These are phyloP conservation scores for Scytalidium lignicola DNA, from an alignment of 2,329 filamentous ascomycete genomes.

Conservation along the genomic window DNA sequence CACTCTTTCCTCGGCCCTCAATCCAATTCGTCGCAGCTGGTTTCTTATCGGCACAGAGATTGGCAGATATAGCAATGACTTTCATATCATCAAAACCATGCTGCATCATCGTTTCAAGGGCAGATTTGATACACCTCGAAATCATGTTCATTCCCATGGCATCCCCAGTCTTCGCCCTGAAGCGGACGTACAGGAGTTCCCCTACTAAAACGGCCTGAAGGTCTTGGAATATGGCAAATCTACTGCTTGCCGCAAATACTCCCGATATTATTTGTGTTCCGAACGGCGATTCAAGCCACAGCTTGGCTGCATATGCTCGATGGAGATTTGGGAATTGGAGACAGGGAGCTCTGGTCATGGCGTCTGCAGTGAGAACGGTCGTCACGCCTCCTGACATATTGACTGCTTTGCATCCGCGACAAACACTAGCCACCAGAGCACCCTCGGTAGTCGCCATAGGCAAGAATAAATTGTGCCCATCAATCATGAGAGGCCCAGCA, in stretches of 20 bases:
- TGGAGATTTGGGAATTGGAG: slow-evolving; percentile 82
- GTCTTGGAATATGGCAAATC: slow-evolving; percentile 78
- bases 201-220: slow-evolving; percentile 90
- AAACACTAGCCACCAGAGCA: slow-evolving; percentile 85
- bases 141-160: slow-evolving; percentile 99
- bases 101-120: slow-evolving; percentile 75
- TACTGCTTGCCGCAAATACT: slow-evolving; percentile 90
- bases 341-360: slow-evolving; percentile 94
- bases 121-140: slow-evolving; percentile 93
- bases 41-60: slow-evolving; percentile 98
- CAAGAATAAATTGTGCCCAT: slow-evolving; percentile 88
- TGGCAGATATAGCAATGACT: slow-evolving; percentile 86
- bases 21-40: slow-evolving; percentile 98
- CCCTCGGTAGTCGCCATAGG: slow-evolving; percentile 97
- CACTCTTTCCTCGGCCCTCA: slow-evolving; percentile 87
- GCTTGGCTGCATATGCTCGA: slow-evolving; percentile 81
- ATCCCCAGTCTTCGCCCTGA: slow-evolving; percentile 94
- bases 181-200: slow-evolving; percentile 89
- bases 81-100: slow-evolving; percentile 94
- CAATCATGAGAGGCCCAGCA: slow-evolving; percentile 82
- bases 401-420: slow-evolving; percentile 91
- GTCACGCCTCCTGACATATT: slow-evolving; percentile 86
- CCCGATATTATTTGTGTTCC: slow-evolving; percentile 77
- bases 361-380: slow-evolving; percentile 84
- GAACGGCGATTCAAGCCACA: slow-evolving; percentile 86